Evolutionary conservation across 257 asterid species (phyloP).

Genomic region (Lantana camara): DNA sequence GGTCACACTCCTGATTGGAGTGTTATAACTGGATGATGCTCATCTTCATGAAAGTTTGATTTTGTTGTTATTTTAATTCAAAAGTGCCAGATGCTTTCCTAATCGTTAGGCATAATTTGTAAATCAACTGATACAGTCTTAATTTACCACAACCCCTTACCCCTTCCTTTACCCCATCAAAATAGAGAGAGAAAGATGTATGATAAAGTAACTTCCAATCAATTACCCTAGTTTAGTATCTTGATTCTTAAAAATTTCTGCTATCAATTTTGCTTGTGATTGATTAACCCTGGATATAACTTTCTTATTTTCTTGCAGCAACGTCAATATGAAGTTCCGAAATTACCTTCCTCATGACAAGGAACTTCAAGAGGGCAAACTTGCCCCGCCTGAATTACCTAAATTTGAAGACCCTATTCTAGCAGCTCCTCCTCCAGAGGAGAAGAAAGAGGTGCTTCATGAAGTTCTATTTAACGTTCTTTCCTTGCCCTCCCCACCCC

Average conservation of each 20-base stretch:
- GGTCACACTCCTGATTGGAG: neutral
- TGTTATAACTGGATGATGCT: no score
- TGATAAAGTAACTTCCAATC: no score
- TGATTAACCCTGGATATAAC: slow-evolving; percentile 1
- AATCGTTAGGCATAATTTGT: neutral
- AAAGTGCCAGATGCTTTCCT: neutral
- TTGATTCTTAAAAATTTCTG: no score
- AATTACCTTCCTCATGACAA: slow-evolving; percentile 98
- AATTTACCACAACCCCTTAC: neutral
- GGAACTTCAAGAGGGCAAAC: slow-evolving; percentile 92
- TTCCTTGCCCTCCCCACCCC: neutral
- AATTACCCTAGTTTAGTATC: no score
- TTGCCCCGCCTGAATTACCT: slow-evolving; percentile 84
- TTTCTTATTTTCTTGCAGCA: slow-evolving; percentile 41
- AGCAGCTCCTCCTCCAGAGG: slow-evolving; percentile 60
- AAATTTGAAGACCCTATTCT: slow-evolving; percentile 85
- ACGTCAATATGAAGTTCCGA: slow-evolving; percentile 80
- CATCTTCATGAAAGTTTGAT: neutral
- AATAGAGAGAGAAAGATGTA: no score
- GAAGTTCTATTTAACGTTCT: neutral
- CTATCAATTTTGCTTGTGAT: neutral
- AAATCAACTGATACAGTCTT: neutral
- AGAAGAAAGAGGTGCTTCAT: slow-evolving; percentile 73
- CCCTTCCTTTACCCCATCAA: neutral
- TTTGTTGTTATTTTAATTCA: neutral